Evolutionary conservation across 257 asterid species (phyloP), one percentile per base, ranked within the genome.

Genomic region (Solanum tacnaense): DNA sequence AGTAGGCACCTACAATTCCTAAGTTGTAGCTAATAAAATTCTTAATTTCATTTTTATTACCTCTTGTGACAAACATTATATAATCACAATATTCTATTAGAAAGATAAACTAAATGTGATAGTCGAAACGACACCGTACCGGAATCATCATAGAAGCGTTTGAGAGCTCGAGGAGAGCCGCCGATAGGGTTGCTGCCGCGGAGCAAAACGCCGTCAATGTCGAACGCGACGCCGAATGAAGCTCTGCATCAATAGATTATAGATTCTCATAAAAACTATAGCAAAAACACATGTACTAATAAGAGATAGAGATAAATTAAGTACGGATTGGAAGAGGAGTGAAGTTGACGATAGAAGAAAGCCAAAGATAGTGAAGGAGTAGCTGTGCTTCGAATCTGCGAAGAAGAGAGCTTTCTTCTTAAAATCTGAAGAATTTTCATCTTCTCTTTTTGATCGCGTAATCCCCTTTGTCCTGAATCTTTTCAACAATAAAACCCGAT

Each of bases 131-230:
- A 46, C 20, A 34, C 6, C 84, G 79, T 90, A 93, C 97, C 96
- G 9, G 93, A 89, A n/a, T 92, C 91, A 86, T 92, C 93, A 75
- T 97, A 96, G 56, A 97, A 94, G 89, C 98, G 93, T 73, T 75
- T 89, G 87, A 97, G 92, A 86, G 98, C 98, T 86, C 84, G 94
- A 34, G 96, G 95, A 85, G 99, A 94, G 90, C 95, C 94, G 83
- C 98, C 98, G 52, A 96, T 94, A 41, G 98, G 97, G 86, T 90
- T 90, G 49, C 90, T 92, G 32, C 98, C 98, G 3, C 95, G 94
- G 38, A 97, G 93, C 88, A 97, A 89, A 88, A 97, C 98, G 91
- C 99, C 99, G 56, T 97, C 99, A 56, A 97, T 96, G 93, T 97
- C 98, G 88, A 97, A 96, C 2, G 98, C 98, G 88, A 97, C 92